These are phyloP conservation scores for Solanum virginianum DNA, from an alignment of 257 asterid genomes.

Conservation along the genomic window DNA sequence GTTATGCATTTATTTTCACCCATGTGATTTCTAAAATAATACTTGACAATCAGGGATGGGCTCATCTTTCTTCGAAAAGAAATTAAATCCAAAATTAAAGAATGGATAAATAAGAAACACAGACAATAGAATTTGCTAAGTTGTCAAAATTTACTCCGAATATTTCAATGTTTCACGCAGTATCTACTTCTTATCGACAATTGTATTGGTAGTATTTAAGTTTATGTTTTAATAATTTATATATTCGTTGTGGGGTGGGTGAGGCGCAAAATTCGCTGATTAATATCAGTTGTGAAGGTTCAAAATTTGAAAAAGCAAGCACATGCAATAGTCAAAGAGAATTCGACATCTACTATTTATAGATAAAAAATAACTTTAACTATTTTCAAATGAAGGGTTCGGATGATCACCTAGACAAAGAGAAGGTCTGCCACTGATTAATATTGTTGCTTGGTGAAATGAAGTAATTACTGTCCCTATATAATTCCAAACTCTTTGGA, in stretches of 20 bases:
- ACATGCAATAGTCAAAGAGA: too few relatives aligned
- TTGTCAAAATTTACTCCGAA: not conserved
- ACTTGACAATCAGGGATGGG: not conserved
- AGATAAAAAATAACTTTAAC: too few relatives aligned
- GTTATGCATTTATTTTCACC: not conserved
- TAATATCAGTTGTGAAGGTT: not conserved
- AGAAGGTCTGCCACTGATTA: too few relatives aligned
- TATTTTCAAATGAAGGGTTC: too few relatives aligned
- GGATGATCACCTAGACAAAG: too few relatives aligned
- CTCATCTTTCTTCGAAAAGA: not conserved
- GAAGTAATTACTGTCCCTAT: not conserved
- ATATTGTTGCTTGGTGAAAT: not conserved
- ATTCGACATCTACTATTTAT: too few relatives aligned
- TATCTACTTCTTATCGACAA: not conserved
- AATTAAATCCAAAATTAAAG: not conserved
- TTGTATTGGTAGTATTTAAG: not conserved
- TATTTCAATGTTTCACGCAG: not conserved
- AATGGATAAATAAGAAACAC: not conserved
- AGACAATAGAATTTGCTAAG: not conserved
- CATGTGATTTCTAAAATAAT: not conserved
- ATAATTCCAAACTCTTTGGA: not conserved
- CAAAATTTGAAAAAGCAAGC: too few relatives aligned
- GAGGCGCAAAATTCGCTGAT: not conserved
- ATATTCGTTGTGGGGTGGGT: not conserved
- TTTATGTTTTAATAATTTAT: not conserved